Conservation (phyloP, 2,329 filamentous ascomycete genomes). For the Trichoderma guizhouense region DNA sequence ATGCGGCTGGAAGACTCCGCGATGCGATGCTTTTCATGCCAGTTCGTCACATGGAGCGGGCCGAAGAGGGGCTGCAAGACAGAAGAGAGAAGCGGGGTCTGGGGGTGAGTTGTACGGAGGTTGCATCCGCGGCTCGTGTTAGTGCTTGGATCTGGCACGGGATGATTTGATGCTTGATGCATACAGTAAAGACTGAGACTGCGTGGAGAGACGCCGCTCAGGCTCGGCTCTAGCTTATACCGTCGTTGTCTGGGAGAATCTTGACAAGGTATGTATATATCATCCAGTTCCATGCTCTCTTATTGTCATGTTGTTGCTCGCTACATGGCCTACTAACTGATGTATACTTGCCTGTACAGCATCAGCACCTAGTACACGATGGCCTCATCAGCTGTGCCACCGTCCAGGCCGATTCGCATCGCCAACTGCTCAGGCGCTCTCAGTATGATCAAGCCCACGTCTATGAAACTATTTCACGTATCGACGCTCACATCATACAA, state of each 20-base stretch:
- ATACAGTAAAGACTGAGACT: neutral
- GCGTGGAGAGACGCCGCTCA: neutral
- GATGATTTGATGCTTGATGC: neutral
- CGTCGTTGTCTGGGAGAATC: neutral
- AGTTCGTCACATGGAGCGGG: neutral
- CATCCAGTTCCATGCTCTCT: neutral
- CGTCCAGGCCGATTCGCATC: constrained; percentile 22
- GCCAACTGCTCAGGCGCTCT: constrained; percentile 28
- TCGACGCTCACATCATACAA: neutral
- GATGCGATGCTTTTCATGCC: neutral
- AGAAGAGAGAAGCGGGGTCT: neutral
- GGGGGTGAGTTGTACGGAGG: neutral
- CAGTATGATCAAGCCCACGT: constrained; percentile 15
- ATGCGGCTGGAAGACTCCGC: neutral
- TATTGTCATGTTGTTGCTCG: neutral
- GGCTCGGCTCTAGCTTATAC: neutral
- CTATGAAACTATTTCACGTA: fast-evolving
- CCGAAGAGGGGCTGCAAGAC: neutral
- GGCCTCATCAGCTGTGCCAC: neutral
- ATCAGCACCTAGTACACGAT: neutral
- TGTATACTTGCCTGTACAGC: neutral
- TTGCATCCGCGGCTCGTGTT: constrained; percentile 3
- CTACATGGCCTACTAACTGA: neutral
- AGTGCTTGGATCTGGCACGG: neutral
- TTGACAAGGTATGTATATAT: neutral